Evolutionary conservation across 305 asterid species (phyloP).

Genomic region (Fraxinus nigra): DNA sequence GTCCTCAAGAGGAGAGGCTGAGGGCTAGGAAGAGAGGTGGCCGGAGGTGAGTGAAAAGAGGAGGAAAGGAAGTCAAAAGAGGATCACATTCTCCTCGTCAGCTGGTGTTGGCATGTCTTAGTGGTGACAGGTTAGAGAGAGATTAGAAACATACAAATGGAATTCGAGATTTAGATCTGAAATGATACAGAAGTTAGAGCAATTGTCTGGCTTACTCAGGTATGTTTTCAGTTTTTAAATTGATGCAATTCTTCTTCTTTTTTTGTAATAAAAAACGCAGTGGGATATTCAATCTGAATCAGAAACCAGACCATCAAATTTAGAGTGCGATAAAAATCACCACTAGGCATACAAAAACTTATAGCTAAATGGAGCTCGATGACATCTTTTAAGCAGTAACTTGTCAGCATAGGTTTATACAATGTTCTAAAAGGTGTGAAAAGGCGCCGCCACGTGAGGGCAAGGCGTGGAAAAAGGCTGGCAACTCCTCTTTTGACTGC

Average conservation of each 20-base stretch:
- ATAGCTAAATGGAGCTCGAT: neutral
- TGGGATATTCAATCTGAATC: neutral
- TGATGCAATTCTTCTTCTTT: neutral
- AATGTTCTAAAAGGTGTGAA: neutral
- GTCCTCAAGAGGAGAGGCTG: neutral
- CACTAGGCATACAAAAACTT: neutral
- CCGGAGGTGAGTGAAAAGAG: neutral
- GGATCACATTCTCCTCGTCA: neutral
- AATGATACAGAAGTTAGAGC: neutral
- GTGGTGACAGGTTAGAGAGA: neutral
- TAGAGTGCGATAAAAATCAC: neutral
- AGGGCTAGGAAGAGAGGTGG: neutral
- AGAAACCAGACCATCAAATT: neutral
- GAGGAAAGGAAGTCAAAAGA: neutral
- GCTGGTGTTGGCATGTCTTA: neutral
- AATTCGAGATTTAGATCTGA: neutral
- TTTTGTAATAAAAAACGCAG: neutral
- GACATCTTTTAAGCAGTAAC: neutral
- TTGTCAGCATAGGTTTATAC: neutral
- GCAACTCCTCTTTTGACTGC: neutral
- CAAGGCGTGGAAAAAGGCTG: neutral
- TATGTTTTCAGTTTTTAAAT: neutral
- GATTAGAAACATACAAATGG: neutral
- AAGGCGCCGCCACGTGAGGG: neutral
- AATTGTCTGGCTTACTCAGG: neutral